A percentile compares a stretch with the other conserved stretches of the same genome.
Evolutionary conservation across 768 basidiomycete species (phyloP).

Genomic region (Cubamyces sp.): DNA sequence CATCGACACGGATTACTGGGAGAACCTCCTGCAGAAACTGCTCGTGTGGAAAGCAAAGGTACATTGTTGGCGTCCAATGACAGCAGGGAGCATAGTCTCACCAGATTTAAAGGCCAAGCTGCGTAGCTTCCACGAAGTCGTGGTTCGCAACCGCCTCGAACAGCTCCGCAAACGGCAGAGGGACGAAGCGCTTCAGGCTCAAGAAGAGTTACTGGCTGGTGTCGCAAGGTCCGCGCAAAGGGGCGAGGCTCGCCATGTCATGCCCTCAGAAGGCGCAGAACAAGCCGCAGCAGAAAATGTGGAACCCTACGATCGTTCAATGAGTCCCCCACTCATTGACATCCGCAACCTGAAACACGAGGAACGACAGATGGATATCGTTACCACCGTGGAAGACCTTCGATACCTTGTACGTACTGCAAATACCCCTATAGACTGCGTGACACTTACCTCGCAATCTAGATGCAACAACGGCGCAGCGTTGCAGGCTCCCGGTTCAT

Average conservation of each 20-base stretch:
- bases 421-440: slow-evolving; percentile 4
- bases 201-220: slow-evolving; percentile 85
- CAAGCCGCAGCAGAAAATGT: slow-evolving; percentile 56
- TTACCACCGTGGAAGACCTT: slow-evolving; percentile 68
- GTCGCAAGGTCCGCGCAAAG: slow-evolving; percentile 65
- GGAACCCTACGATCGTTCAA: slow-evolving; percentile 81
- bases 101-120: slow-evolving; percentile 71
- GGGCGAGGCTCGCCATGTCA: slow-evolving; percentile 45
- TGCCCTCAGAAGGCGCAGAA: slow-evolving; percentile 40
- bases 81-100: background rate
- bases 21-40: slow-evolving; percentile 85
- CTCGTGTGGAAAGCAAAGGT: slow-evolving; percentile 98
- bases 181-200: slow-evolving; percentile 93
- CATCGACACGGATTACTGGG: slow-evolving; percentile 98
- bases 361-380: slow-evolving; percentile 80
- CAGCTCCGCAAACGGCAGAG: slow-evolving; percentile 95
- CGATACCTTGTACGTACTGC: slow-evolving; percentile 58
- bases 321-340: slow-evolving; percentile 83
- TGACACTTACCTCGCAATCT: slow-evolving; percentile 12
- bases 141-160: slow-evolving; percentile 93
- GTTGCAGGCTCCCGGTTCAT: slow-evolving; percentile 90
- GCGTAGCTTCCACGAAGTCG: slow-evolving; percentile 91
- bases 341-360: slow-evolving; percentile 72
- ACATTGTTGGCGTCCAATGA: background rate
- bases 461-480: slow-evolving; percentile 80